Evolutionary conservation across 2,329 filamentous ascomycete species (phyloP), one percentile per base, ranked within the genome.

Genomic region (Venturia aucupariae): DNA sequence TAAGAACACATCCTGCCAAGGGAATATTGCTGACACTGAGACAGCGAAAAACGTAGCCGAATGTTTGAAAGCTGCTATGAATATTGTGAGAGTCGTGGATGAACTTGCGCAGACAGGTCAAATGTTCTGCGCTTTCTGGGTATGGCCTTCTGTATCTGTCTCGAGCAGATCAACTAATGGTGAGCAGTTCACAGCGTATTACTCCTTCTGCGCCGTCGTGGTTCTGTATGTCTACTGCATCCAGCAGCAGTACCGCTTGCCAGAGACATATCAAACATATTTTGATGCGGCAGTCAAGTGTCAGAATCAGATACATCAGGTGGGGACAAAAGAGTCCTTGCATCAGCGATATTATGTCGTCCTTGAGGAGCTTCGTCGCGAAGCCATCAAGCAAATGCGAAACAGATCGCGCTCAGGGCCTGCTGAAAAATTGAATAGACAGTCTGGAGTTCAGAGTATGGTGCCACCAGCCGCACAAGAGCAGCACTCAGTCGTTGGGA

Each of bases 171-270:
- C 11, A n/a, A 13, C 30, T 59, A 54, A 38, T 13, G 1, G 15
- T 22, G 15, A 17, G 13, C 42, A 65, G 79, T 82, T 80, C 70
- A 83, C 79, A 30, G 79, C 81, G 44, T 83, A 82, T 66, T 79
- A 82, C 4, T 78, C 80, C 0, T 83, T 84, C 64, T 83, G 80
- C 67, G 81, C 82, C 0, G 74, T 84, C 0, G 79, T 80, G 0
- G 80, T 84, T 4, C 72, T 82, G 0, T 84, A 84, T 65, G 78
- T 84, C 2, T 82, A 80, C 74, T 74, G 80, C 55, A 83, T 84
- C 19, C 80, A 82, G 67, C 75, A 75, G 39, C 70, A 81, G 3
- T 71, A 80, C 38, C 68, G 75, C 11, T 69, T 78, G 4, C 79
- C 81, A 1, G 77, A 80, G n/a, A 71, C 72, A 41, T 82, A 81